A percentile compares a stretch with the other conserved stretches of the same genome.
Conservation (phyloP, 495 filamentous ascomycete genomes). For the Aspergillus heteromorphus region DNA sequence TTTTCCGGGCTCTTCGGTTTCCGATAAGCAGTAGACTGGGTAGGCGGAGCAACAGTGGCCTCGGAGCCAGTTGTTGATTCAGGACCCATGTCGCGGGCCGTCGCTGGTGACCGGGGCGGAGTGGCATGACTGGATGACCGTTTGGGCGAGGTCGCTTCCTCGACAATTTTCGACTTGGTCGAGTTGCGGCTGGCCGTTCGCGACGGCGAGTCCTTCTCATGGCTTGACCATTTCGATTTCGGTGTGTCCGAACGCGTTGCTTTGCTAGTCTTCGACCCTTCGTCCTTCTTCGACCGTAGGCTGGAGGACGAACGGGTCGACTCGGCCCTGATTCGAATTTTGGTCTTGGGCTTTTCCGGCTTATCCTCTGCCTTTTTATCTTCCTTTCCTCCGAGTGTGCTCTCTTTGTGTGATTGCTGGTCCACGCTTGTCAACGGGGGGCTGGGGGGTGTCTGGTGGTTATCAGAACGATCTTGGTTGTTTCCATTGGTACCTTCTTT, state of each 20-base stretch:
- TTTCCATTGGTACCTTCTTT: constrained; percentile 26
- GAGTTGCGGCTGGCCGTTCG: constrained; percentile 31
- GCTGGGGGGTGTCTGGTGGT: constrained; percentile 51
- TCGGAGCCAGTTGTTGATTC: constrained; percentile 54
- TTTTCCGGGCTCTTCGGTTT: constrained; percentile 36
- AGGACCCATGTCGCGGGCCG: constrained; percentile 31
- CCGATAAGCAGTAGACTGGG: constrained; percentile 40
- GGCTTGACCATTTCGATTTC: constrained; percentile 30
- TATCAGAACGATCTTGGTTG: constrained; percentile 22
- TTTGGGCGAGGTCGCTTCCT: constrained; percentile 30
- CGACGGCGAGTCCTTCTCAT: constrained; percentile 27
- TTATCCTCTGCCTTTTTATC: constrained; percentile 36
- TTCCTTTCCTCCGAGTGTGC: constrained; percentile 34
- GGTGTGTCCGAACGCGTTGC: constrained; percentile 37
- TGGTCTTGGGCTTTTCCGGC: constrained; percentile 29
- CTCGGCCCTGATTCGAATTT: constrained; percentile 38
- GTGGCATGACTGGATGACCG: constrained; percentile 32
- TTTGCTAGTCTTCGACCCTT: constrained; percentile 35
- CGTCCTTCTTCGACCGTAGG: constrained; percentile 35
- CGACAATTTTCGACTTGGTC: constrained; percentile 28
- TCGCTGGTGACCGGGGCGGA: constrained; percentile 31
- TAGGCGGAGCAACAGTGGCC: constrained; percentile 62
- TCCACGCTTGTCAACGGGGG: constrained; percentile 56
- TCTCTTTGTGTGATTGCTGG: constrained; percentile 44
- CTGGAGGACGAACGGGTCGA: constrained; percentile 40